Evolutionary conservation across 2,329 filamentous ascomycete genomes (phyloP), one percentile per base, ranked within the genome.

Genomic region (Thermoascus crustaceus): DNA sequence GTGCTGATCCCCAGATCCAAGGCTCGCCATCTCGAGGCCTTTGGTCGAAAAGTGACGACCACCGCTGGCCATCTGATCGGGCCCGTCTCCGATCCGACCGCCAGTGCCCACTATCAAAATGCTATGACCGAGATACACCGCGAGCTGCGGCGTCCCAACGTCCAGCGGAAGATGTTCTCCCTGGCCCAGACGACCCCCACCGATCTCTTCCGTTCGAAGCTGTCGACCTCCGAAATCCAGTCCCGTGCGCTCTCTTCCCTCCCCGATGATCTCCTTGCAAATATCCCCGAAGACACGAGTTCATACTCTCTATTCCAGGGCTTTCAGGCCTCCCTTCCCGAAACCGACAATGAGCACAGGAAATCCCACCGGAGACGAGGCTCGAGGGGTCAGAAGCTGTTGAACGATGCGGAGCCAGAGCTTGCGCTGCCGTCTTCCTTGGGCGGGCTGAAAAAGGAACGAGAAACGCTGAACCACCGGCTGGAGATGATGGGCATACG

Each of bases 241-340:
- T 88, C 94, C 50, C 84, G 91, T 47, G 91, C 91, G 31, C 67
- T 96, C 37, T 80, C 86, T 29, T 88, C 84, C 56, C 71, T 98
- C 22, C 80, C 91, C 32, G 89, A 98, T 63, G 88, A 95, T 43
- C 75, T 98, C 48, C 76, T 98, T 30, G 70, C 71, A 47, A 88
- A 94, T 57, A 89, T 95, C 33, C 91, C 91, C 48, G 86, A 94
- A 41, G 75, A 82, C 55, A 79, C 81, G 14, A 93, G 85, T 61
- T 71, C 79, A 10, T 98, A 94, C 66, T 95, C 88, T 25, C 72
- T 98, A 29, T 96, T 98, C 60, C 85, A 98, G 61, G 91, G 91
- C 46, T 98, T 98, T 61, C 81, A 94, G 64, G 91, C 89, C 31
- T 88, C 80, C 44, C 72, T 94, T 43, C 88, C 88, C 2, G 83